These are phyloP conservation scores for Sporothrix pallida DNA, from an alignment of 2,329 filamentous ascomycete species.

Conservation along the genomic window DNA sequence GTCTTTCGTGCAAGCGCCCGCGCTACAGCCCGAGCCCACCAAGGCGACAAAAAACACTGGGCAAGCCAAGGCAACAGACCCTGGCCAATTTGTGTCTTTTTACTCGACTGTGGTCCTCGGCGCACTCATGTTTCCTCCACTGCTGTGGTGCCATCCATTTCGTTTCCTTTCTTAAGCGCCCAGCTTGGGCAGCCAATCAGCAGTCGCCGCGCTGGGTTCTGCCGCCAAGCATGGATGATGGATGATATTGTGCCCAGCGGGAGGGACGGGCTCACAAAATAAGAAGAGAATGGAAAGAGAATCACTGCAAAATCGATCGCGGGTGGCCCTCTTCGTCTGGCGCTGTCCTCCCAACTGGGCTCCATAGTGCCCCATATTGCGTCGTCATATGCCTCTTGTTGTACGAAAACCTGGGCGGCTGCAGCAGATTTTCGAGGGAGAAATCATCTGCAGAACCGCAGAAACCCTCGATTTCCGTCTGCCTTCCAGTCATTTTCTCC, in stretches of 20 bases:
- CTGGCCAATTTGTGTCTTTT: background rate
- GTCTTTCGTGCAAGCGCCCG: slow-evolving; percentile 24
- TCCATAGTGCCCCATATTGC: slow-evolving; percentile 1
- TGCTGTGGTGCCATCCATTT: slow-evolving; percentile 27
- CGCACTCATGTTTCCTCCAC: slow-evolving; percentile 17
- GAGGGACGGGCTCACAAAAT: background rate
- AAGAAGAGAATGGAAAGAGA: background rate
- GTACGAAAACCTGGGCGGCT: slow-evolving; percentile 32
- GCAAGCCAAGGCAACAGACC: slow-evolving; percentile 9
- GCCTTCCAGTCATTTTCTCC: background rate
- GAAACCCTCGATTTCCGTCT: background rate
- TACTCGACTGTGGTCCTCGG: background rate
- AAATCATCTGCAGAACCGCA: background rate
- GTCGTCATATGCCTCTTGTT: background rate
- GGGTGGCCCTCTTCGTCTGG: slow-evolving; percentile 3
- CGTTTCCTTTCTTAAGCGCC: slow-evolving; percentile 34
- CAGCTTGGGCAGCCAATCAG: slow-evolving; percentile 34
- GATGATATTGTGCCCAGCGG: slow-evolving; percentile 21
- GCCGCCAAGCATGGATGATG: slow-evolving; percentile 31
- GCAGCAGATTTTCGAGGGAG: slow-evolving; percentile 2
- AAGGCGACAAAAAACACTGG: slow-evolving; percentile 9
- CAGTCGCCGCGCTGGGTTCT: background rate
- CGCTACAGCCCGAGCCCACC: slow-evolving; percentile 21
- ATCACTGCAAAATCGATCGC: background rate
- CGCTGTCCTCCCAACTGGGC: background rate